A percentile compares a stretch with the other conserved stretches of the same genome.
phyloP scores from a whole-genome alignment of 176 grass and related monocot species.

The Rhynchospora pubera region DNA sequence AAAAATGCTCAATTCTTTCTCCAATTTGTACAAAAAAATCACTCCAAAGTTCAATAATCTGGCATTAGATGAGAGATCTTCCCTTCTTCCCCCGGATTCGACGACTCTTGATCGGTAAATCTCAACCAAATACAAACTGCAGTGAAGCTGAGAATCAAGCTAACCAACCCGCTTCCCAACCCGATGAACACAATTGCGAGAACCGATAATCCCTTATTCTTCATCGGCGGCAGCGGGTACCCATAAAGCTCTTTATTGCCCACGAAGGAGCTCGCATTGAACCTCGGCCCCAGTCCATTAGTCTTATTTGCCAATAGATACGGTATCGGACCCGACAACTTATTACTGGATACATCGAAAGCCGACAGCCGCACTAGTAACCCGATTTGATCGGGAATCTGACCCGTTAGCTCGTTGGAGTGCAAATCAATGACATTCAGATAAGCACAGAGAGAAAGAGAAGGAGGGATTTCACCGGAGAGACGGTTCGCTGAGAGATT shows the following conservation, averaged over 20 bases:
- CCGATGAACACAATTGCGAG: constrained; percentile 78
- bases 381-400: constrained; percentile 63
- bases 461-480: constrained; percentile 43
- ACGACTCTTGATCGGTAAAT: constrained; percentile 29
- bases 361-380: constrained; percentile 52
- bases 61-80: constrained; percentile 89
- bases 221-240: constrained; percentile 44
- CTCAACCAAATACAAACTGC: constrained; percentile 73
- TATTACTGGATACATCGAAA: constrained; percentile 70
- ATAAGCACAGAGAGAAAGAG: constrained; percentile 59
- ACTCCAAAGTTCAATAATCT: constrained; percentile 35
- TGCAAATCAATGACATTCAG: constrained; percentile 87
- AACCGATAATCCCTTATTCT: constrained; percentile 39
- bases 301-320: constrained; percentile 53
- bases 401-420: constrained; percentile 43
- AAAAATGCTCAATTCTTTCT: constrained; percentile 1
- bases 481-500: constrained; percentile 66
- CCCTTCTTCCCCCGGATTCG: constrained; percentile 46
- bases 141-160: constrained; percentile 68
- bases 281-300: constrained; percentile 28
- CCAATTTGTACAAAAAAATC: not conserved
- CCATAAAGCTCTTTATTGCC: constrained; percentile 73
- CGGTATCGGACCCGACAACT: constrained; percentile 47
- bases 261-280: constrained; percentile 56
- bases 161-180: constrained; percentile 57